Base-by-base conservation (phyloP, 108 stramenopile genomes). In the Fistulifera solaris region DNA sequence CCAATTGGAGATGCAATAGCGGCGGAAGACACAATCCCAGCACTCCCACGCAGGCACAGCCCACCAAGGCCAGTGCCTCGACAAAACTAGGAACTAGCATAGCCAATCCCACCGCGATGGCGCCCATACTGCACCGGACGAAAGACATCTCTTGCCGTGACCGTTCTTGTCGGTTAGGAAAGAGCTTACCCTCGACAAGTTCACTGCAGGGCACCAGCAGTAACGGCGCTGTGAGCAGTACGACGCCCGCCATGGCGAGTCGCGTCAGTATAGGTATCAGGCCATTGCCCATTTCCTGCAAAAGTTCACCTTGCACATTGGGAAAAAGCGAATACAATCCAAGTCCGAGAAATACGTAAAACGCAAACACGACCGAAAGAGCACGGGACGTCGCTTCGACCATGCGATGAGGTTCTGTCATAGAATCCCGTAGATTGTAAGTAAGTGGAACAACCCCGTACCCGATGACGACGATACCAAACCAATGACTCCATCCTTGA, bases 121-220 rank as follows among this genome's bases (percentile, higher is more conserved):
- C 35, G 31, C 74, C 75, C 28, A 90, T 52, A 18, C 54, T 54
- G 25, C 55, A 64, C 27, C 84, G 80, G 40, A 13, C 48, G 19
- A 44, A 53, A 19, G 4, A 45, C 4, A 19, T 45, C 7, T 11
- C 40, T 11, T 67, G 43, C 3, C 8, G 31, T 6, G 31, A 35
- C 31, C 48, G 59, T 24, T 10, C 2, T 13, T 51, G 62, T 44
- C 16, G 0, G 7, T 5, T 24, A 38, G 31, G 8, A 35, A 35
- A 35, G 8, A 87, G 48, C 56, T 85, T 91, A 18, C 80, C 85
- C 61, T 91, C 85, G 7, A 91, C 49, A 18, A 91, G 45, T 66
- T 85, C 78, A 27, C 78, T 80, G 45, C 80, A 81, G 10, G 89
- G 89, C 6, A 91, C 73, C 28, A 87, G 60, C 27, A 86, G 62